Evolutionary conservation across 805 yeast genomes (phyloP), one percentile per base, ranked within the genome.

Genomic region (Lachancea sp.): DNA sequence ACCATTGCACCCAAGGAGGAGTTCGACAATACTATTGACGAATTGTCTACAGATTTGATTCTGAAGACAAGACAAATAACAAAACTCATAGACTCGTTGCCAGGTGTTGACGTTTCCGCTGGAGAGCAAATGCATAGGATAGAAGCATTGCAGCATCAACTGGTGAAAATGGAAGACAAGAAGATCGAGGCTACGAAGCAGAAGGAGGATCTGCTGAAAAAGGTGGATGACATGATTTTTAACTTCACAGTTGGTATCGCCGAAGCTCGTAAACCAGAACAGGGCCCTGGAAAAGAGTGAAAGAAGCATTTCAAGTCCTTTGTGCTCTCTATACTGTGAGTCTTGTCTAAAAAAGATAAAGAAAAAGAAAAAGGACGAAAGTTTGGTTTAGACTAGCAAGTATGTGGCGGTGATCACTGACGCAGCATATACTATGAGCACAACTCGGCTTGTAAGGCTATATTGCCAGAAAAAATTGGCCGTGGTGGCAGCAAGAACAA

Each of bases 41-140:
- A 93, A 59, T 71, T 93, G 8, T 77, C 95, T 2, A 78, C 85
- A 0, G 99, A 91, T 59, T 75, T 91, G 8, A 85, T 90, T 20
- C 66, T 88, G 47, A 90, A 90, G 58, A 78, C 95, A 4, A 76
- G 95, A 55, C 98, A 93, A 62, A 85, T 91, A 13, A 76, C 86
- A 33, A 81, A 85, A 56, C 75, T 91, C 22, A 89, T 91, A 33
- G 95, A 86, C 58, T 79, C 95, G 2, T 69, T 91, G 36, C 99
- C 99, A 0, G 98, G 97, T 11, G 86, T 88, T 2, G 96, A 95
- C 8, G 90, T 84, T 1, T 78, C 90, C 1, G 84, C 85, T 19
- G 77, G 73, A 37, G 82, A 78, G 44, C 98, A 90, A 63, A 61
- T 89, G 60, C 65, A 68, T 22, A 73, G 74, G 48, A 85, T 91